Percentiles rank a stretch among this genome's conserved stretches.
phyloP scores from a whole-genome alignment of 495 filamentous ascomycete species.

The Aspergillus avenaceus region DNA sequence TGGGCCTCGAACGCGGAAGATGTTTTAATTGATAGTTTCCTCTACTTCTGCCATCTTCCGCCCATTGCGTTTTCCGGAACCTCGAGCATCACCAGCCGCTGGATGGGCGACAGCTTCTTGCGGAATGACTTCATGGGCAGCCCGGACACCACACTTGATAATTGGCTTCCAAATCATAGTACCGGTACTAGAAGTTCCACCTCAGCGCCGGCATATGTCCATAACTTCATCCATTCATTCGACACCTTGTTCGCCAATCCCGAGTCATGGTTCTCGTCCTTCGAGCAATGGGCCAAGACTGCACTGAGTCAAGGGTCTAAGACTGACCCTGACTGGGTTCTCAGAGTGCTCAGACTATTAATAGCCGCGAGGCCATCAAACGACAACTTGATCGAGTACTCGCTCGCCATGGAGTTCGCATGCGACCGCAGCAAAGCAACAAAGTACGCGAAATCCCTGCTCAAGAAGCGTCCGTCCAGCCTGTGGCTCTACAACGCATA shows the following conservation, averaged over 20 bases:
- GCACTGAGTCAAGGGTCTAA: conserved; percentile 10
- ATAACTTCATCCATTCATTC: conserved; percentile 30
- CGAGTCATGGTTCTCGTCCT: conserved; percentile 39
- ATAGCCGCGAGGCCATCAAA: conserved; percentile 33
- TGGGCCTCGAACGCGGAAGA: conserved; percentile 26
- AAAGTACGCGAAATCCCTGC: conserved; percentile 66
- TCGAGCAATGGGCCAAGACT: conserved; percentile 28
- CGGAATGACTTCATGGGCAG: conserved; percentile 39
- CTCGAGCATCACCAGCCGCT: conserved; percentile 22
- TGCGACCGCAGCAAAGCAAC: conserved; percentile 53
- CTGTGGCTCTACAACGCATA: conserved; percentile 74
- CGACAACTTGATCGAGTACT: conserved; percentile 63
- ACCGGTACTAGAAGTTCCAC: conserved; percentile 11
- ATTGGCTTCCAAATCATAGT: conserved; percentile 18
- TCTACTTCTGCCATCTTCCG: conserved; percentile 69
- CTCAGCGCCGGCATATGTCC: conserved; percentile 11
- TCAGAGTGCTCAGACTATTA: conserved; percentile 52
- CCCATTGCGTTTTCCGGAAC: conserved; percentile 24
- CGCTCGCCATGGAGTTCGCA: conserved; percentile 63
- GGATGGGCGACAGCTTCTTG: conserved; percentile 43
- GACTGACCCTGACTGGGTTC: conserved; percentile 45
- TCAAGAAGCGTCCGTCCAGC: conserved; percentile 64
- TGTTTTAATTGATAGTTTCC: conserved; percentile 60
- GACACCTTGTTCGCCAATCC: conserved; percentile 38
- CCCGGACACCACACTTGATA: conserved; percentile 16